Percentiles rank a stretch among this genome's conserved stretches.
Conservation (phyloP, 1,284 basidiomycete genomes). For the Naganishia sp. region DNA sequence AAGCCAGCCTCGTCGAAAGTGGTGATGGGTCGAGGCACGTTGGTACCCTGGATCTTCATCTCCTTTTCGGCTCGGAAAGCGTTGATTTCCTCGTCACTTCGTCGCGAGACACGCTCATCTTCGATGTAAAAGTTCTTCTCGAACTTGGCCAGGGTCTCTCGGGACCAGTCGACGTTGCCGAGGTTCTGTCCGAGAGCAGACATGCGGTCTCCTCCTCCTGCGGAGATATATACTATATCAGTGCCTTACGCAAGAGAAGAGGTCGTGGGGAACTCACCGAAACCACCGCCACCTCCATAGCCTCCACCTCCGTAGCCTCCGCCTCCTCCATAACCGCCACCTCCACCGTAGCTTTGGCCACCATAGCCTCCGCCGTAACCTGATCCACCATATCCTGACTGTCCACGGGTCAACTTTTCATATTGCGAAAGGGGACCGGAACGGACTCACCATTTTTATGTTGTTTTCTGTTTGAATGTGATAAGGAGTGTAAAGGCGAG, state of each 20-base stretch:
- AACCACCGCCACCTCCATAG: constrained; percentile 43
- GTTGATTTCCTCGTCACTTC: constrained; percentile 80
- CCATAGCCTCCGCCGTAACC: constrained; percentile 45
- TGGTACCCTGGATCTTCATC: constrained; percentile 88
- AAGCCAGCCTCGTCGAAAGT: constrained; percentile 93
- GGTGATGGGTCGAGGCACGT: constrained; percentile 85
- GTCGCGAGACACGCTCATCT: constrained; percentile 77
- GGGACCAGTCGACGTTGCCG: constrained; percentile 79
- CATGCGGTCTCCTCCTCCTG: constrained; percentile 71
- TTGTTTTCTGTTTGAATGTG: constrained; percentile 13
- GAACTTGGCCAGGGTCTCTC: constrained; percentile 71
- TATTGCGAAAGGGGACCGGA: too few relatives aligned
- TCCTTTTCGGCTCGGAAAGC: constrained; percentile 83
- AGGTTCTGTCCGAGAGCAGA: constrained; percentile 78
- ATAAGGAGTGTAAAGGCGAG: constrained; percentile 22
- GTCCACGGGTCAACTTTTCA: background rate
- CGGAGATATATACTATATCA: background rate
- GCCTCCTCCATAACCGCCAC: constrained; percentile 54
- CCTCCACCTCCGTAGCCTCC: constrained; percentile 47
- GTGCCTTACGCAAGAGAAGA: background rate
- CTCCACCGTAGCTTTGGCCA: constrained; percentile 37
- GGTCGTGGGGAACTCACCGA: constrained; percentile 8
- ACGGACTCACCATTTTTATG: constrained; percentile 15
- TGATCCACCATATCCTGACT: constrained; percentile 37
- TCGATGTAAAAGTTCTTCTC: constrained; percentile 88